Percentiles rank a stretch among this genome's conserved stretches.
Evolutionary conservation across 805 yeast species (phyloP).

Genomic region (Alloascoidea hylecoeti): DNA sequence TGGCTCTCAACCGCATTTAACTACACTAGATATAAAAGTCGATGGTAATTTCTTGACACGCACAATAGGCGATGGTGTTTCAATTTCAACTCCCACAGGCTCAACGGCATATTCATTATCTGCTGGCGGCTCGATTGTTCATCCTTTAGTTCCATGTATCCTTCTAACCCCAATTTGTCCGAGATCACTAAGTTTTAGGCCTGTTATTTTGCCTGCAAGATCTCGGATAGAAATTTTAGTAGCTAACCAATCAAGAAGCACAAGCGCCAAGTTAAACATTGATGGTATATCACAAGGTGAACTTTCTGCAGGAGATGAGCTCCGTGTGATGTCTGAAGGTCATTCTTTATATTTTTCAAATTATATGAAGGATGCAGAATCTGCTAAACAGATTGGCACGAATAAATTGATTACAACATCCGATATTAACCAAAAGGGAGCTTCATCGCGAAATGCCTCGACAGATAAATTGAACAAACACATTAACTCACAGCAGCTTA

Average conservation of each 20-base stretch:
- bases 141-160: conserved; percentile 75
- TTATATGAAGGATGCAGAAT: background rate
- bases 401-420: too few species aligned
- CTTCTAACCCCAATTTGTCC: conserved; percentile 88
- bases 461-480: too few species aligned
- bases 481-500: too few species aligned
- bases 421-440: too few species aligned
- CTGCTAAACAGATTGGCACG: too few species aligned
- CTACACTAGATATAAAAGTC: conserved; percentile 70
- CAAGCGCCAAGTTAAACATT: conserved; percentile 47
- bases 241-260: conserved; percentile 17
- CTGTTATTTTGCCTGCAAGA: conserved; percentile 65
- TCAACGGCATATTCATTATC: conserved; percentile 86
- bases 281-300: conserved; percentile 75
- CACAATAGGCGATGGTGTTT: conserved; percentile 86
- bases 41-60: conserved; percentile 78
- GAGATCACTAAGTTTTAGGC: conserved; percentile 79
- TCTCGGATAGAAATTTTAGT: conserved; percentile 39
- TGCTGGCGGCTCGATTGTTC: conserved; percentile 88
- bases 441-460: too few species aligned
- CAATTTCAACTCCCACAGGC: conserved; percentile 84
- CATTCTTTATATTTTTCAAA: background rate
- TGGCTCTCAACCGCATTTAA: conserved; percentile 77
- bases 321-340: conserved; percentile 11
- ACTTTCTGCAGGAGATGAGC: conserved; percentile 49